Evolutionary conservation across 2,329 filamentous ascomycete genomes (phyloP), one percentile per base, ranked within the genome.

Genomic region (Ilyonectria sp.): DNA sequence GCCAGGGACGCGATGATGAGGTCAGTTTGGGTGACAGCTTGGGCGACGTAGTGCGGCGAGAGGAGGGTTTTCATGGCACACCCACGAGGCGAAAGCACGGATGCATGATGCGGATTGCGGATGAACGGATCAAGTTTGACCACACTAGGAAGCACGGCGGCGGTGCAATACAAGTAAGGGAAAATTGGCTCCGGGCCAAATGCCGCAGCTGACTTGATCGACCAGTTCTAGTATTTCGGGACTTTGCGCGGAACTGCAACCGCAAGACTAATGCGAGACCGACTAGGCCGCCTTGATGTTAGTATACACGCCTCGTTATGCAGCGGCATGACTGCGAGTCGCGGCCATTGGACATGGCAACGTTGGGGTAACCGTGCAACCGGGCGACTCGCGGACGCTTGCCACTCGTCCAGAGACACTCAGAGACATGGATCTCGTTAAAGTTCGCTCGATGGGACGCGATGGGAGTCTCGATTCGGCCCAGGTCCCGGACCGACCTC

Each of bases 1-100:
- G 79, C 80, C 29, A 77, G 47, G 1, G 75, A 76, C 40, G 79
- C 78, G 19, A 71, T 64, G 50, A 69, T 53, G 26, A 71, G 29
- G 26, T 71, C 69, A 49, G 46, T 47, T 47, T 64, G 50, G 2
- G 74, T 76, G 21, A 75, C 74, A 19, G 58, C 44, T 52, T 74
- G 65, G 31, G 54, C 47, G 13, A 68, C 67, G 61, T 63, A 76
- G 50, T 76, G 55, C 7, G 72, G 70, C 31, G 74, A 69, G 37
- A 76, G 60, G 59, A 76, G 72, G 21, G 72, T 74, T 47, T 69
- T 69, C 74, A 75, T 75, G 23, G 26, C 50, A 53, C n/a, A 11
- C 50, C 50, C 50, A 21, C n/a, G n/a, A 21, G 29, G n/a, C 13
- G n/a, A 15, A 23, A 13, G 11, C n/a, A 35, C 31, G 50, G 29